A percentile compares a stretch with the other conserved stretches of the same genome.
Evolutionary conservation across 2,329 filamentous ascomycete species (phyloP).

Genomic region (Aurifilum marmelostoma): DNA sequence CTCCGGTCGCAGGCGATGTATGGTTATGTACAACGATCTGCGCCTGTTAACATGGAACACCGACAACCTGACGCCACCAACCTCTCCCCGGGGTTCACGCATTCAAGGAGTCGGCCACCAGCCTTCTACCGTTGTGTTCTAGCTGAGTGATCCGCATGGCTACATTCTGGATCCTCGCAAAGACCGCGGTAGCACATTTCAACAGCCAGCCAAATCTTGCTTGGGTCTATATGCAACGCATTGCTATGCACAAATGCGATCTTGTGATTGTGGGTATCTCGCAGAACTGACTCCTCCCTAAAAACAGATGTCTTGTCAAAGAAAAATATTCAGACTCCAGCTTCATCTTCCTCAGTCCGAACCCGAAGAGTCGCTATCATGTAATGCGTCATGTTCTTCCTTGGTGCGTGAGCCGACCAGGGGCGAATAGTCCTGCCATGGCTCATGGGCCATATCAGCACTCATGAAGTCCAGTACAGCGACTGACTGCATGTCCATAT

Average conservation of each 20-base stretch:
- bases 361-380: background rate
- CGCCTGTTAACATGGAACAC: background rate
- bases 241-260: background rate
- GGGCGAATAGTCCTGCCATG: conserved; percentile 22
- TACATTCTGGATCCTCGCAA: background rate
- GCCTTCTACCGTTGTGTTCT: no score
- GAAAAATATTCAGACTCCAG: background rate
- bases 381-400: background rate
- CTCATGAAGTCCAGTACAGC: conserved; percentile 14
- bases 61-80: background rate
- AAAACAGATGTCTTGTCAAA: background rate
- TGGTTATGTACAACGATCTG: background rate
- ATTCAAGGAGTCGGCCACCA: no score
- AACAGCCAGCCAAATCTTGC: background rate
- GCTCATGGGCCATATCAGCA: conserved; percentile 11
- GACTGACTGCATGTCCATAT: conserved; percentile 21
- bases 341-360: background rate
- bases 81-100: background rate
- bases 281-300: background rate
- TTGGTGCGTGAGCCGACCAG: background rate
- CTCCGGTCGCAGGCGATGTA: background rate
- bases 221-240: background rate
- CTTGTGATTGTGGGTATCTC: background rate
- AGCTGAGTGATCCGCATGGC: no score
- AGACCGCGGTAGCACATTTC: no score